Conservation (phyloP, 139 green algal genomes). For the Auxenochlorella pyrenoidosa region DNA sequence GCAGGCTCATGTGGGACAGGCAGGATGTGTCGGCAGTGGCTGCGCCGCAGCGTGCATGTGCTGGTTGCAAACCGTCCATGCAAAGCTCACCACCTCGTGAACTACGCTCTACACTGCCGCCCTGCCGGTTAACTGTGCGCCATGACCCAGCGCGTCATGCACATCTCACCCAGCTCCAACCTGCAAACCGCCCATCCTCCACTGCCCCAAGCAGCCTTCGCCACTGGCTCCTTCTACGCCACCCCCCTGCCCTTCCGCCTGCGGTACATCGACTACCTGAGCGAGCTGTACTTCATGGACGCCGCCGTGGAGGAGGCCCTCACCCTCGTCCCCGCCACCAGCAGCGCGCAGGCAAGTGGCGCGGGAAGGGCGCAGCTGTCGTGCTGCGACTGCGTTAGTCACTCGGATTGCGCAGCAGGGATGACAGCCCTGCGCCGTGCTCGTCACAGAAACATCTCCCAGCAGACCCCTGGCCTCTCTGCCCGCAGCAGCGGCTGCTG, state of each 20-base stretch:
- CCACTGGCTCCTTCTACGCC: constrained; percentile 6
- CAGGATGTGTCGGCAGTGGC: neutral
- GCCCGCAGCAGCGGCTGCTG: neutral
- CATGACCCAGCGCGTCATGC: no score
- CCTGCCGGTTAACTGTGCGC: no score
- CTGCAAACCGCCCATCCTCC: neutral
- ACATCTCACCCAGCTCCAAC: neutral
- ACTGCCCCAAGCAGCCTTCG: neutral
- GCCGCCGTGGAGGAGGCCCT: neutral
- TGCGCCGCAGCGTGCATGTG: neutral
- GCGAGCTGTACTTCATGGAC: neutral
- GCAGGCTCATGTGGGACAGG: neutral
- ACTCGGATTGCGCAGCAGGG: no score
- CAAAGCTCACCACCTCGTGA: neutral
- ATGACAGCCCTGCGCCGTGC: no score
- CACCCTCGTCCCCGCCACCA: neutral
- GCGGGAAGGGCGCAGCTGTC: neutral
- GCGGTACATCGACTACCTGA: neutral
- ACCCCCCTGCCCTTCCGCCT: neutral
- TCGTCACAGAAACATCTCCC: no score
- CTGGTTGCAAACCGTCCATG: neutral
- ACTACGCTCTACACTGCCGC: no score
- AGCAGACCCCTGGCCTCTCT: no score
- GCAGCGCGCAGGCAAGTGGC: neutral
- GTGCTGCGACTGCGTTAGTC: no score